A percentile compares a stretch with the other conserved stretches of the same genome.
Evolutionary conservation across 305 asterid genomes (phyloP).

Genomic region (Fraxinus latifolia): DNA sequence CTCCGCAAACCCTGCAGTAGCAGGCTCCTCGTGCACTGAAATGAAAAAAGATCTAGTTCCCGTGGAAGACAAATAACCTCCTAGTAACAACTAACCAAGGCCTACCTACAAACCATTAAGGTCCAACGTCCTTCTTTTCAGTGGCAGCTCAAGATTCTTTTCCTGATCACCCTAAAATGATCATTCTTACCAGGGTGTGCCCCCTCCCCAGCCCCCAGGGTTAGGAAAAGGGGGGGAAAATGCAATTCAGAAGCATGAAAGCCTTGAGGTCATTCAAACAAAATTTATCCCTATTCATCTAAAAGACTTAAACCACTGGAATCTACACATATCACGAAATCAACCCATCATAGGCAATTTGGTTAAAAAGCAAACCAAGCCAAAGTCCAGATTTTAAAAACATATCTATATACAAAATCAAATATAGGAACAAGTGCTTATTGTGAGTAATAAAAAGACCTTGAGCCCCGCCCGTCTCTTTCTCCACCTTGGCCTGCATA

Average conservation of each 20-base stretch:
- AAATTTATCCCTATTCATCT: neutral
- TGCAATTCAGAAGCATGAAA: neutral
- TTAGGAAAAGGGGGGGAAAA: neutral
- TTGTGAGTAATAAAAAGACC: conserved; percentile 38
- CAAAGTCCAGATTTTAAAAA: conserved; percentile 3
- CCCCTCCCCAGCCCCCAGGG: neutral
- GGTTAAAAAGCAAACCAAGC: neutral
- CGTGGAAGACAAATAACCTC: neutral
- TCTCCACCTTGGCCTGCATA: conserved; percentile 72
- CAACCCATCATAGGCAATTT: neutral
- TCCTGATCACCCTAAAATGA: neutral
- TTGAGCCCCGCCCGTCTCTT: conserved; percentile 57
- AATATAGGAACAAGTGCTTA: neutral
- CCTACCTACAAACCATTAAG: neutral
- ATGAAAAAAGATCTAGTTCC: neutral
- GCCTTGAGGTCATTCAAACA: neutral
- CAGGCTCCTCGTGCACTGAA: neutral
- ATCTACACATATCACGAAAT: conserved; percentile 8
- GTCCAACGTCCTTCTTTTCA: neutral
- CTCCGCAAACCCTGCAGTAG: neutral
- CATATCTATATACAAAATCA: conserved; percentile 3
- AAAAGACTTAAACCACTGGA: neutral
- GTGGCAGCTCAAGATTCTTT: neutral
- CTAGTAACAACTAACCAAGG: neutral
- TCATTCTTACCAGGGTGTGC: neutral